Conservation (phyloP, 768 basidiomycete species). For the Lactarius tabidus region DNA sequence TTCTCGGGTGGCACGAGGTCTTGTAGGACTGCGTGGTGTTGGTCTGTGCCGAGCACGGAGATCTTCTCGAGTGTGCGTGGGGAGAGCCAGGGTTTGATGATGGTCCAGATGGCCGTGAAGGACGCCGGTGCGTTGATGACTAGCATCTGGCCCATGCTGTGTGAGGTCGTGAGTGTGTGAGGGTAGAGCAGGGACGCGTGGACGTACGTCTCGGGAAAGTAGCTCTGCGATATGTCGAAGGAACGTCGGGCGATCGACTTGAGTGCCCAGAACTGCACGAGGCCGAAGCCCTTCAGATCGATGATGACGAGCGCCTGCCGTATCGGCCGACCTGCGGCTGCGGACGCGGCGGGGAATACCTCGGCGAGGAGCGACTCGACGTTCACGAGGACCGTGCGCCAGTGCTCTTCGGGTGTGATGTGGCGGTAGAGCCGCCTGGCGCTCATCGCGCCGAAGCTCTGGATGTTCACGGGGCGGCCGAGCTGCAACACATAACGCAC, state of each 20-base stretch:
- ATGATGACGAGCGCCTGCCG: slow-evolving; percentile 59
- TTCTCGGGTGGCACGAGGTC: slow-evolving; percentile 59
- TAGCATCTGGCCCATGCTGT: slow-evolving; percentile 67
- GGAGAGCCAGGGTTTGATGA: slow-evolving; percentile 67
- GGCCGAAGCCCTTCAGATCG: slow-evolving; percentile 64
- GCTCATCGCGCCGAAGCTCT: slow-evolving; percentile 58
- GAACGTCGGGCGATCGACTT: slow-evolving; percentile 56
- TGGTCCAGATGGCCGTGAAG: slow-evolving; percentile 68
- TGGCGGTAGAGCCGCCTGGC: slow-evolving; percentile 52
- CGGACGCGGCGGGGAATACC: slow-evolving; percentile 59
- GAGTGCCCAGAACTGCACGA: slow-evolving; percentile 74
- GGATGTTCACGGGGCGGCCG: slow-evolving; percentile 69
- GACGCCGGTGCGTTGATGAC: slow-evolving; percentile 71
- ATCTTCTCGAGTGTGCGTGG: slow-evolving; percentile 70
- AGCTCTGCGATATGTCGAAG: slow-evolving; percentile 75
- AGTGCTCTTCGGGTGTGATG: slow-evolving; percentile 48
- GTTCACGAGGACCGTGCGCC: slow-evolving; percentile 61
- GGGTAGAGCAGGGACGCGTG: background rate
- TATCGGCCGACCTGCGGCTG: slow-evolving; percentile 49
- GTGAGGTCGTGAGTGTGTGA: too few relatives aligned
- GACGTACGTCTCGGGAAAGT: slow-evolving; percentile 70
- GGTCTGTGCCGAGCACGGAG: slow-evolving; percentile 55
- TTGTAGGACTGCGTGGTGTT: slow-evolving; percentile 51
- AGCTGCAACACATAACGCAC: too few relatives aligned
- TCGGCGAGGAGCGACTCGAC: slow-evolving; percentile 62